Evolutionary conservation across 2,329 filamentous ascomycete species (phyloP).

Genomic region (Cephalotrichum gorgonifer): DNA sequence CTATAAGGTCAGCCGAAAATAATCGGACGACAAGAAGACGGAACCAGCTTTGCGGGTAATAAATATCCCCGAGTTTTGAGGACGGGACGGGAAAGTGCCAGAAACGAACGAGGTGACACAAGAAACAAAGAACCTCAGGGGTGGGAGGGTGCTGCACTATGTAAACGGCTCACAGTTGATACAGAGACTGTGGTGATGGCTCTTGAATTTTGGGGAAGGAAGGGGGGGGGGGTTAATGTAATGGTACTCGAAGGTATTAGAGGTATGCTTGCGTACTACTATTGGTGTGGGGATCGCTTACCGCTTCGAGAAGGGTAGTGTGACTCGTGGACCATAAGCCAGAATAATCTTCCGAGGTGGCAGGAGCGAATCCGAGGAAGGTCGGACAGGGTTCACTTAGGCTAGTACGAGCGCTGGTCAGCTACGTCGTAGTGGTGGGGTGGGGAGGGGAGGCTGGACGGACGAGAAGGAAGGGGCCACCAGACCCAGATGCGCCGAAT

Average conservation of each 20-base stretch:
- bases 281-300: neutral
- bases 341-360: neutral
- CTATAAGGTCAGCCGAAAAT: no score
- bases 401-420: neutral
- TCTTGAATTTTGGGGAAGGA: neutral
- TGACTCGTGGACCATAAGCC: neutral
- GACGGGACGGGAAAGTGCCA: neutral
- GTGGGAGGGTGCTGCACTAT: neutral
- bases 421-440: no score
- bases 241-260: no score
- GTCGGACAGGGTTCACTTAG: neutral
- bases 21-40: neutral
- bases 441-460: no score
- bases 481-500: no score
- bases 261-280: no score
- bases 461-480: no score
- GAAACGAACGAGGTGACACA: no score
- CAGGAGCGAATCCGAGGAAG: neutral
- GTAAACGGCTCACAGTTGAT: neutral
- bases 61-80: neutral
- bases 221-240: no score
- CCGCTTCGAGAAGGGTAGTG: neutral
- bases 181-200: neutral
- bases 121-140: no score
- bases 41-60: neutral